Evolutionary conservation across 1,284 basidiomycete genomes (phyloP), one percentile per base, ranked within the genome.

Genomic region (Rhizopogon parksii): DNA sequence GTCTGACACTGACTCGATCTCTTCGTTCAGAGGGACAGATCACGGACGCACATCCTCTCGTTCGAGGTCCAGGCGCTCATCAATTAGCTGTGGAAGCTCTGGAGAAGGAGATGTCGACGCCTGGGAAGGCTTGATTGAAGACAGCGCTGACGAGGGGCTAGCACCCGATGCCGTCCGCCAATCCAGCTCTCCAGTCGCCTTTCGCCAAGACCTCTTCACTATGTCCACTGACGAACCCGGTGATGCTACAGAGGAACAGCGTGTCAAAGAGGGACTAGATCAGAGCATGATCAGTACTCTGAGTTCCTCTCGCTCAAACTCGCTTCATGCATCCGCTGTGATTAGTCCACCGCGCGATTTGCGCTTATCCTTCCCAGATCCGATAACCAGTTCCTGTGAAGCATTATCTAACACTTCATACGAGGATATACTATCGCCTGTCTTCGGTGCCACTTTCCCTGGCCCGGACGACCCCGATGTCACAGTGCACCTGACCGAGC

Each of bases 231-330:
- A 61, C 52, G 60, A 66, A 14, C 36, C 5, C 30, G 42, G 25
- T 30, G 42, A 45, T 34, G 57, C 63, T 48, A 63, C 55, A 47
- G 85, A 88, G 62, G 85, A 88, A 53, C 70, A 79, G 57, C 73
- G 76, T 45, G 79, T 87, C 59, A 82, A 77, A 58, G 83, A 80
- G 58, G 85, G 77, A 14, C 76, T 88, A 53, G 83, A 88, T 65
- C 85, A 88, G 68, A 88, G 85, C 68, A 77, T 88, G 71, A 75
- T 85, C 61, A 83, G 85, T 66, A 88, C 85, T 14, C 73, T 88
- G 54, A 83, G 78, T 68, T 74, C 78, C 46, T 86, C 85, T 48
- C 80, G 83, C 57, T 77, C 83, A 19, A 79, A 77, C 60, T 79
- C 77, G 32, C 64, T 79, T 54, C 73, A 74, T 57, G 66, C 71